Base-by-base conservation (phyloP, 305 asterid genomes). In the Fraxinus greggii region DNA sequence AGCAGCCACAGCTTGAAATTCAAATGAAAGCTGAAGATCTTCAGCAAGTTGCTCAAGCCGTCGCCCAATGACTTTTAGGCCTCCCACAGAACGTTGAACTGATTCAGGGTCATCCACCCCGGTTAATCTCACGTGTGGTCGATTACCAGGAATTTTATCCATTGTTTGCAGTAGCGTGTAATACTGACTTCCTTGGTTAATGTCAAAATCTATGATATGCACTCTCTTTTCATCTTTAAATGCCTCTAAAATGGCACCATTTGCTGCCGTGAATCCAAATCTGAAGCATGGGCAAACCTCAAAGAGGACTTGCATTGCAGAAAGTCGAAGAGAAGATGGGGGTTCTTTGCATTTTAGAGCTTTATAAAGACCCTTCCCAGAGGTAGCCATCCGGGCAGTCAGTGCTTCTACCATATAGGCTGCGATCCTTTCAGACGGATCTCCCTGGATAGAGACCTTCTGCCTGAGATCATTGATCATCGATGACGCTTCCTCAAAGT, bases 361-460 rank as follows among this genome's bases (percentile, higher is more conserved):
- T 65, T 85, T 90, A 87, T 95, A 94, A 48, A 95, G 97, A 81
- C 99, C 98, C 79, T 85, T 89, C n/a, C 98, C 99, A 4, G 99
- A 94, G 17, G 91, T 85, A 1, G 94, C 97, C 83, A 95, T 88
- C 21, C 98, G 90, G 13, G 99, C 98, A 0, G 92, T 97, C 29
- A 95, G 88, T 4, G 99, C 99, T 85, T 95, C 99, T 0, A 95
- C 98, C 97, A 94, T 92, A 84, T 95, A 95, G 0, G 99, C 98
- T 8, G 98, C 98, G 69, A 94, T 90, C 76, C 98, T 86, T 70
- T 89, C 97, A 7, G 91, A 80, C 8, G 97, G 99, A 31, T 94
- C 97, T 59, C 98, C 98, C 72, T 92, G 92, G 79, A 95, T 94
- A 0, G 99, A 92, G 82, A 94, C 98, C 84, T 85, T 87, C 56